A percentile compares a stretch with the other conserved stretches of the same genome.
phyloP scores from a whole-genome alignment of 2,329 filamentous ascomycete species.

The Cladosporium velox region DNA sequence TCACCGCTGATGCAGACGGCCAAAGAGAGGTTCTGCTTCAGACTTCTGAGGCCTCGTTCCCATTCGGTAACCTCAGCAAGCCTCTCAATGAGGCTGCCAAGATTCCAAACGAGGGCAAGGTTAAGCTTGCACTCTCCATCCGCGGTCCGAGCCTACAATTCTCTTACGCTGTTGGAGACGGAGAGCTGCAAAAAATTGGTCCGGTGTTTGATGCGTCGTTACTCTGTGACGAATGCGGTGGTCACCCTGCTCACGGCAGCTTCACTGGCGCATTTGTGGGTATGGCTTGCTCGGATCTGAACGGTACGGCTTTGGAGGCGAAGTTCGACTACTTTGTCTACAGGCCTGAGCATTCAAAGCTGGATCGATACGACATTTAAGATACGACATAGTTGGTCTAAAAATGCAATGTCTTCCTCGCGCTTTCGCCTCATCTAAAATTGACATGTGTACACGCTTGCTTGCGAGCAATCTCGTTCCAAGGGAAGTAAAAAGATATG shows the following conservation, averaged over 20 bases:
- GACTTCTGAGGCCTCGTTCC: slow-evolving; percentile 18
- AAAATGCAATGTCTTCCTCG: not conserved
- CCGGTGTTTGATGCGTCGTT: slow-evolving; percentile 16
- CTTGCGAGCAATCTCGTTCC: not conserved
- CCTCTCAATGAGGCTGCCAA: slow-evolving; percentile 9
- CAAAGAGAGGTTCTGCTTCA: slow-evolving; percentile 17
- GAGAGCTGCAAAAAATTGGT: slow-evolving; percentile 15
- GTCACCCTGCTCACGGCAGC: slow-evolving; percentile 17
- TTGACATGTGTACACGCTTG: not conserved
- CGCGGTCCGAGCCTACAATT: slow-evolving; percentile 13
- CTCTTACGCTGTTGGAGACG: slow-evolving; percentile 13
- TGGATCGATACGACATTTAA: slow-evolving; percentile 15
- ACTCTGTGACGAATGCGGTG: slow-evolving; percentile 18
- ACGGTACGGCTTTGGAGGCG: slow-evolving; percentile 15
- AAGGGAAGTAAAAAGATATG: not conserved
- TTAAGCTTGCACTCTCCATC: slow-evolving; percentile 20
- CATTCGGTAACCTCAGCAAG: slow-evolving; percentile 11
- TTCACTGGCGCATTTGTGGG: slow-evolving; percentile 21
- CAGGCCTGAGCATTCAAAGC: slow-evolving; percentile 11
- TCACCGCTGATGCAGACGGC: slow-evolving; percentile 17
- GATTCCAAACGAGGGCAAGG: slow-evolving; percentile 17
- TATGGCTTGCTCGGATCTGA: slow-evolving; percentile 20
- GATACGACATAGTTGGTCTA: not conserved
- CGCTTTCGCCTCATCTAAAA: not conserved
- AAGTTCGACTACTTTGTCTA: slow-evolving; percentile 21